Conservation (phyloP, 2,329 filamentous ascomycete species). For the Fusarium sp. region DNA sequence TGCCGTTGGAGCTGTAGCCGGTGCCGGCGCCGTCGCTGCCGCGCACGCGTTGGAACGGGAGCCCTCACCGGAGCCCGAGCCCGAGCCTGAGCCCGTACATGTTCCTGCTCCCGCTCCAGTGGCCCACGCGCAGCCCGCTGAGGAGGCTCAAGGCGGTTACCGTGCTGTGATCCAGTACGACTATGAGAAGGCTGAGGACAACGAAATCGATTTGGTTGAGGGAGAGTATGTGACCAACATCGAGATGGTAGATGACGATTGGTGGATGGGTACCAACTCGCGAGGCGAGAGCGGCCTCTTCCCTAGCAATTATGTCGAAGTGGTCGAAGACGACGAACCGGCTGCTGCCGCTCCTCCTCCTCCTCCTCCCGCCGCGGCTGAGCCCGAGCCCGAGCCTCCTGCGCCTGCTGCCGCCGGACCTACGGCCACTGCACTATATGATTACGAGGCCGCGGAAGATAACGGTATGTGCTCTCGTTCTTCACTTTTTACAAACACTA, state of each 20-base stretch:
- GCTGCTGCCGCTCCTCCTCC: slow-evolving; percentile 44
- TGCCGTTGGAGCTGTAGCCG: slow-evolving; percentile 34
- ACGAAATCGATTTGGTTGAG: slow-evolving; percentile 90
- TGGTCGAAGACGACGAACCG: slow-evolving; percentile 71
- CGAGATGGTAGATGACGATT: slow-evolving; percentile 97
- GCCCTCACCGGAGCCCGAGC: slow-evolving; percentile 22
- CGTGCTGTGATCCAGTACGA: slow-evolving; percentile 88
- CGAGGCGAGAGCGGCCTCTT: slow-evolving; percentile 88
- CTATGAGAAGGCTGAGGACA: slow-evolving; percentile 97
- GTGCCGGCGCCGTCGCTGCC: slow-evolving; percentile 34
- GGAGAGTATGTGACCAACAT: slow-evolving; percentile 90
- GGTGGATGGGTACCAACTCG: slow-evolving; percentile 96
- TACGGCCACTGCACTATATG: slow-evolving; percentile 86
- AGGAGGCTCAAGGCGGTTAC: slow-evolving; percentile 62
- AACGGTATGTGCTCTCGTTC: slow-evolving; percentile 65
- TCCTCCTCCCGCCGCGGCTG: slow-evolving; percentile 46
- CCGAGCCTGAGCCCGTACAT: slow-evolving; percentile 13
- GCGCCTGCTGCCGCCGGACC: slow-evolving; percentile 57
- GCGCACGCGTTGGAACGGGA: slow-evolving; percentile 43
- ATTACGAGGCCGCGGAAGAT: slow-evolving; percentile 96
- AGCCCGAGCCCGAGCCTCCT: slow-evolving; percentile 49
- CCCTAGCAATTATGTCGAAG: slow-evolving; percentile 95
- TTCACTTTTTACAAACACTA: not conserved
- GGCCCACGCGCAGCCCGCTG: slow-evolving; percentile 17
- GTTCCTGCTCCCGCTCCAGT: slow-evolving; percentile 20